Evolutionary conservation across 192 early-diverging fungal genomes (phyloP), one percentile per base, ranked within the genome.

Genomic region (Haplosporangium gracile): DNA sequence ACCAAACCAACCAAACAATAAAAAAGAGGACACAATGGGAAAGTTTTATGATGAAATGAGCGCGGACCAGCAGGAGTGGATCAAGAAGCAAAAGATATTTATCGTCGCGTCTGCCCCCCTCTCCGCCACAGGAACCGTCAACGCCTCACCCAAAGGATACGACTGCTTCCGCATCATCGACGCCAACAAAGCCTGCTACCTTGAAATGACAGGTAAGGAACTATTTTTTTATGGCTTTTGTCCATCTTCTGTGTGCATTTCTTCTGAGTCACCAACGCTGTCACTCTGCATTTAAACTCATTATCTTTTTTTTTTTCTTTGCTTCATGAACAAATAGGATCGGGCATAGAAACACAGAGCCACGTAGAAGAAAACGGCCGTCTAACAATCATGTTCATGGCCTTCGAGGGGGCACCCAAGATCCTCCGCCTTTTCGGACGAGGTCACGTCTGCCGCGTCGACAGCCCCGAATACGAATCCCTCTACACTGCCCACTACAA

Each of bases 311-410:
- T 34, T 34, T 34, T 26, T 7, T 39, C 4, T 51, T 16, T 18
- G 20, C 40, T 40, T 26, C 10, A 43, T 43, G 18, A 51, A 13
- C 10, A 9, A 40, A 43, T 29, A 76, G 75, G 88, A 2, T 82
- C 79, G 15, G 90, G 88, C 18, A 51, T 77, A 79, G 93, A 94
- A 78, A 94, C 93, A 2, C 88, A 93, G 39, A 82, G 91, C 65
- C 93, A 94, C 65, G 51, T 93, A 75, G 82, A 85, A 70, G 91
- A 93, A 72, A 94, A 93, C 84, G 88, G 85, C 15, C 87, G 93
- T 32, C 82, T 94, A 32, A 94, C 93, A 2, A 76, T 93, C 65
- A 93, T 94, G 92, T 72, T 93, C 71, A 91, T 90, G 43, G 92
- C 92, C 34, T 93, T 93, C 77, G 92, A 94, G 36, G 92, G 91